Evolutionary conservation across 2,329 filamentous ascomycete genomes (phyloP).

Genomic region (Ilyonectria destructans): DNA sequence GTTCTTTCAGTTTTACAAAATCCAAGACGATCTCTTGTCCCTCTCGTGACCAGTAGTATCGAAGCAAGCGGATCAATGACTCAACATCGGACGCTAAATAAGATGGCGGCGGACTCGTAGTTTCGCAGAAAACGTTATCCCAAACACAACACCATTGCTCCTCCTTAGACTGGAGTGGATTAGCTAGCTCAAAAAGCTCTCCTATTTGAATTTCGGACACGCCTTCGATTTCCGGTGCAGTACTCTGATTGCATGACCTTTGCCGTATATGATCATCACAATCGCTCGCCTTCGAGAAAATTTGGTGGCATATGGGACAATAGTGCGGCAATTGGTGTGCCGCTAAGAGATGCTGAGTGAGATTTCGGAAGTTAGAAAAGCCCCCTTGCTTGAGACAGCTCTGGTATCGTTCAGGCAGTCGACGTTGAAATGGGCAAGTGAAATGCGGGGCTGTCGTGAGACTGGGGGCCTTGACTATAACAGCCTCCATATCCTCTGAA

Average conservation of each 20-base stretch:
- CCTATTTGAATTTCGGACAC: neutral
- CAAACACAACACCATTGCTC: constrained; percentile 14
- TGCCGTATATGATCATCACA: constrained; percentile 13
- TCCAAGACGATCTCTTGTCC: neutral
- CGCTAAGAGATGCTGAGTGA: neutral
- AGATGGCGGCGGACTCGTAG: neutral
- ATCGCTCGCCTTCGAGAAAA: neutral
- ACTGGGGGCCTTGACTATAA: neutral
- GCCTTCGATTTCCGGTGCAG: neutral
- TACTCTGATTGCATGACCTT: neutral
- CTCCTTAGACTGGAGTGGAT: neutral
- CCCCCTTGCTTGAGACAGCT: neutral
- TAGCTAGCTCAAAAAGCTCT: neutral
- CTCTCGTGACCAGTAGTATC: neutral
- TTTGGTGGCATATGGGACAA: constrained; percentile 7
- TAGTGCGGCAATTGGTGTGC: constrained; percentile 5
- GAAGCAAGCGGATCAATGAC: neutral
- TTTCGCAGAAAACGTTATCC: neutral
- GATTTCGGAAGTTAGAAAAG: neutral
- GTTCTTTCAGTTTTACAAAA: neutral
- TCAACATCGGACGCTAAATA: neutral
- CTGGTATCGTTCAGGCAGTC: neutral
- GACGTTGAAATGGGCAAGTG: constrained; percentile 7
- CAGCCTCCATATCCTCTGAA: neutral
- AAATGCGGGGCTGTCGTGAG: neutral